phyloP scores from a whole-genome alignment of 257 asterid genomes.

The Rehmannia glutinosa region DNA sequence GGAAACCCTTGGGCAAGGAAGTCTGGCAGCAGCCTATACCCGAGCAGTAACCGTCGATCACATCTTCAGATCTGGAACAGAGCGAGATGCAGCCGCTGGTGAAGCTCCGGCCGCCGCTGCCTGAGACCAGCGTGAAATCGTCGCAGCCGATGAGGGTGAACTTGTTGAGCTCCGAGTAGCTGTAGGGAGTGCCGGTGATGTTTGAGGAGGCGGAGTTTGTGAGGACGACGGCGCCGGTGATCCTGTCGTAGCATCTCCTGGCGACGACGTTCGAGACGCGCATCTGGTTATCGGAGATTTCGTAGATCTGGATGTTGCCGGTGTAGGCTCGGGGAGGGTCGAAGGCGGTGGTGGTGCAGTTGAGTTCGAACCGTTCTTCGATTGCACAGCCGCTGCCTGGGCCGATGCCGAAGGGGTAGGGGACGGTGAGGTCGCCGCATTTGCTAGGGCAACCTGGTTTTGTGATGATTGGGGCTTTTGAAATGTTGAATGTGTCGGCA shows the following conservation, averaged over 20 bases:
- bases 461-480: slow-evolving; percentile 24
- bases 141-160: slow-evolving; percentile 68
- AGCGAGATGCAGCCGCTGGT: slow-evolving; percentile 50
- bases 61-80: slow-evolving; percentile 38
- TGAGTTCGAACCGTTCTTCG: slow-evolving; percentile 17
- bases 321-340: slow-evolving; percentile 21
- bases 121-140: slow-evolving; percentile 35
- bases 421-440: slow-evolving; percentile 60
- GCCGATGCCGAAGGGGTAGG: slow-evolving; percentile 63
- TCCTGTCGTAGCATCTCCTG: slow-evolving; percentile 43
- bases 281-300: slow-evolving; percentile 50
- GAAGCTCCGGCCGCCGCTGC: slow-evolving; percentile 16
- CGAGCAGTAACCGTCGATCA: slow-evolving; percentile 40
- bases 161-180: slow-evolving; percentile 49
- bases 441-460: slow-evolving; percentile 35
- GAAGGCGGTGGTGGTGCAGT: slow-evolving; percentile 45
- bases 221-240: slow-evolving; percentile 32
- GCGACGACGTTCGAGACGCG: slow-evolving; percentile 46
- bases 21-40: slow-evolving; percentile 81
- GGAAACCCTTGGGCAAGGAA: slow-evolving; percentile 63
- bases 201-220: slow-evolving; percentile 31
- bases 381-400: slow-evolving; percentile 32
- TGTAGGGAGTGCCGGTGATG: slow-evolving; percentile 30
- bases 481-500: slow-evolving; percentile 32
- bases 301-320: slow-evolving; percentile 20